phyloP scores from a whole-genome alignment of 352 stramenopile species.

The Halophytophthora polymorphica region DNA sequence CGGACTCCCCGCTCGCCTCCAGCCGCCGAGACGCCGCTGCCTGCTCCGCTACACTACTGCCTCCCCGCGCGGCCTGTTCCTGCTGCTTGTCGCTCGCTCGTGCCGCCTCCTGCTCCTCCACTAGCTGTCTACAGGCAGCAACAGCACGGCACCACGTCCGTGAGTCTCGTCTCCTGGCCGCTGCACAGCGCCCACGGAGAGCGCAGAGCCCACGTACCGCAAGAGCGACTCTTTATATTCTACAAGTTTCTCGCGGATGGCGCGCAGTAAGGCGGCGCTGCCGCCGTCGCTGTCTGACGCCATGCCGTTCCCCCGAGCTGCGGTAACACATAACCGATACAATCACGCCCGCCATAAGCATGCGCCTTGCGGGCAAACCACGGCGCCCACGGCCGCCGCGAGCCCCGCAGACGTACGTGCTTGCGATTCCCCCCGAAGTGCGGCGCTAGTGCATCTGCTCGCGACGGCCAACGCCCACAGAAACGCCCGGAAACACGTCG shows the following conservation, averaged over 20 bases:
- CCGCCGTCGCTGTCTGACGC: conserved; percentile 37
- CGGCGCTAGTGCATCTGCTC: conserved; percentile 30
- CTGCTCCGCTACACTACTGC: conserved; percentile 26
- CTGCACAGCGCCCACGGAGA: conserved; percentile 1
- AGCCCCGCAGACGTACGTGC: conserved; percentile 13
- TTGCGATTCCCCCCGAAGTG: conserved; percentile 19
- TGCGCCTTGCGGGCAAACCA: conserved; percentile 4
- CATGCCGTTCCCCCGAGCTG: conserved; percentile 55
- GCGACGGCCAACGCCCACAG: conserved; percentile 15
- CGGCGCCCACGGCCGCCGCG: not conserved
- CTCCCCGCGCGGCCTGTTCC: conserved; percentile 7
- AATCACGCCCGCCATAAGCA: conserved; percentile 20
- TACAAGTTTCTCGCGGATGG: conserved; percentile 62
- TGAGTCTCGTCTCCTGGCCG: not conserved
- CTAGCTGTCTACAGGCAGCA: conserved; percentile 42
- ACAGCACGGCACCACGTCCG: not conserved
- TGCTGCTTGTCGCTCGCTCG: conserved; percentile 19
- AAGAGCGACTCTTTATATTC: conserved; percentile 72
- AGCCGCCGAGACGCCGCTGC: not conserved
- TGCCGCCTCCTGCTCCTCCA: conserved; percentile 48
- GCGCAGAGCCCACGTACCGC: conserved; percentile 35
- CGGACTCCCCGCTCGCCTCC: conserved; percentile 3
- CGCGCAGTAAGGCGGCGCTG: conserved; percentile 39
- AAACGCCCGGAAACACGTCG: conserved; percentile 10
- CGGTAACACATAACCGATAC: conserved; percentile 22